Percentiles rank a stretch among this genome's conserved stretches.
Conservation (phyloP, 768 basidiomycete species). For the Clitopilus passeckerianus region DNA sequence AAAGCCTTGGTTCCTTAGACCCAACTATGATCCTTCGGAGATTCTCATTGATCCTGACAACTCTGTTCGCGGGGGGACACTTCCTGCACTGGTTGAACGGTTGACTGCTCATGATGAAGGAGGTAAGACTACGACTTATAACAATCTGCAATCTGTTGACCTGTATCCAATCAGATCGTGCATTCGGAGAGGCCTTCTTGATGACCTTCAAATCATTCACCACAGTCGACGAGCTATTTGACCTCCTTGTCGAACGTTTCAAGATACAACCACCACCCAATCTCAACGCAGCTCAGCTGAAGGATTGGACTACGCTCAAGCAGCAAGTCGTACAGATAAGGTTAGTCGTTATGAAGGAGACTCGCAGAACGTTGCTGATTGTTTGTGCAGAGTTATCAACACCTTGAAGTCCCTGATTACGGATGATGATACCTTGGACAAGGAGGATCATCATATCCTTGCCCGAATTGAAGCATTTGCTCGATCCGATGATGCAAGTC, state of each 20-base stretch:
- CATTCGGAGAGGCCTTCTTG: slow-evolving; percentile 80
- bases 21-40: slow-evolving; percentile 74
- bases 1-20: slow-evolving; percentile 75
- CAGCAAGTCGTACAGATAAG: slow-evolving; percentile 83
- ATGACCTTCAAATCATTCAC: slow-evolving; percentile 97
- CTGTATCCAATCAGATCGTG: no score
- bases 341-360: slow-evolving; percentile 35
- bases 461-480: slow-evolving; percentile 80
- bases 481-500: slow-evolving; percentile 56
- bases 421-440: slow-evolving; percentile 79
- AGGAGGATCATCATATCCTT: slow-evolving; percentile 79
- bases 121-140: slow-evolving; percentile 24
- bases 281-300: slow-evolving; percentile 52
- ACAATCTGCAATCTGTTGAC: no score
- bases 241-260: slow-evolving; percentile 80
- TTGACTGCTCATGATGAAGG: slow-evolving; percentile 87
- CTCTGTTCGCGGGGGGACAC: slow-evolving; percentile 80
- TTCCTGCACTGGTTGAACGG: slow-evolving; percentile 83
- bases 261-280: slow-evolving; percentile 69
- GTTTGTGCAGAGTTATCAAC: slow-evolving; percentile 69
- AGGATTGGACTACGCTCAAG: slow-evolving; percentile 83
- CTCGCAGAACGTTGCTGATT: neutral
- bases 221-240: slow-evolving; percentile 74
- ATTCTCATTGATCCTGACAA: slow-evolving; percentile 85
- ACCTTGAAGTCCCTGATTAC: slow-evolving; percentile 85